Percentiles rank a stretch among this genome's conserved stretches.
phyloP scores from a whole-genome alignment of 2,329 filamentous ascomycete species.

The Diaporthe sp. region DNA sequence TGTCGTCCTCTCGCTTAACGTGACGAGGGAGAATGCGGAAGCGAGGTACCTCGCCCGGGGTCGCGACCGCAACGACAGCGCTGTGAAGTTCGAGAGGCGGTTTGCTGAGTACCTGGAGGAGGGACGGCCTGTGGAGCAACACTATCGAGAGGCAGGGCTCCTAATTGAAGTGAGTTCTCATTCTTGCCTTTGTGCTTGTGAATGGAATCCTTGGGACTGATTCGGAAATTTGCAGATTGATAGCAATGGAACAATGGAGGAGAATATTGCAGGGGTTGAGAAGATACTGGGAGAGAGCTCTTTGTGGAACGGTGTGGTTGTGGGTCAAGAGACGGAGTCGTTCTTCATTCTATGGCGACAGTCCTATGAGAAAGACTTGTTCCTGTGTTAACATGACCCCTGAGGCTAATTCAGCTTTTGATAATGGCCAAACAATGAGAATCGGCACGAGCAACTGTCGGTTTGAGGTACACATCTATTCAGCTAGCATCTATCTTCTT shows the following conservation, averaged over 20 bases:
- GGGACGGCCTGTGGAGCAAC: slow-evolving; percentile 23
- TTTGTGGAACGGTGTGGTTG: neutral
- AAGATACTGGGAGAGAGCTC: neutral
- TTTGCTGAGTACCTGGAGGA: slow-evolving; percentile 20
- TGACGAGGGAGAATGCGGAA: slow-evolving; percentile 14
- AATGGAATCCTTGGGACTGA: accelerated
- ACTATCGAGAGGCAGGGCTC: slow-evolving; percentile 15
- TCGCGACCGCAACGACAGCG: slow-evolving; percentile 26
- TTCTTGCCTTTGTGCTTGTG: neutral
- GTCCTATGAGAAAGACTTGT: neutral
- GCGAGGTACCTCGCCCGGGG: slow-evolving; percentile 8
- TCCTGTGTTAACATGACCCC: neutral
- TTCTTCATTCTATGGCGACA: neutral
- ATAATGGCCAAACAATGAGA: neutral
- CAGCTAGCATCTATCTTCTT: no score
- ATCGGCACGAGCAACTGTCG: neutral
- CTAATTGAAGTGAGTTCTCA: slow-evolving; percentile 6
- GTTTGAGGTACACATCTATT: neutral
- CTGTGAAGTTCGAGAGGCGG: slow-evolving; percentile 12
- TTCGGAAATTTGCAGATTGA: neutral
- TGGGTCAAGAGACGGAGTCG: neutral
- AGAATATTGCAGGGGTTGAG: neutral
- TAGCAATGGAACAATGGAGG: slow-evolving; percentile 6
- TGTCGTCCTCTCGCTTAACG: slow-evolving; percentile 10
- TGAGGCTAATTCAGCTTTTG: neutral